Evolutionary conservation across 768 basidiomycete genomes (phyloP).

Genomic region (Pisolithus albus): DNA sequence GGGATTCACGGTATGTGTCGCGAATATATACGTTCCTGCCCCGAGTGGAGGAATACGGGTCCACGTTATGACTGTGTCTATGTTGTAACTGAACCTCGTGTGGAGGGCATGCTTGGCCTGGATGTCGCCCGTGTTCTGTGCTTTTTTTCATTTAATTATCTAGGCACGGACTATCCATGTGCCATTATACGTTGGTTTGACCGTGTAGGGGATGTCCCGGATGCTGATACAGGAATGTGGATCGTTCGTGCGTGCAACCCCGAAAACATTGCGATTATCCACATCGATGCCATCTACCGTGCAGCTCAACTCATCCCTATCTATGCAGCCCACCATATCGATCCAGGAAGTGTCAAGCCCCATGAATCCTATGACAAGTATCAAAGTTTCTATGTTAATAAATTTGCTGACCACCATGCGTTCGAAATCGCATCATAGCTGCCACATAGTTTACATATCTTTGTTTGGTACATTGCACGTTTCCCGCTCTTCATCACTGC

Average conservation of each 20-base stretch:
- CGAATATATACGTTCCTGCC: slow-evolving; percentile 17
- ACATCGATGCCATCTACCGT: slow-evolving; percentile 23
- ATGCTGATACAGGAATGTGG: slow-evolving; percentile 25
- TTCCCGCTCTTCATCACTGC: too few species aligned
- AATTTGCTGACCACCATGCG: slow-evolving; percentile 23
- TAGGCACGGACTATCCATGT: slow-evolving; percentile 11
- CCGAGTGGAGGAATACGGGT: slow-evolving; percentile 14
- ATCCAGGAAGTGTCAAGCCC: slow-evolving; percentile 9
- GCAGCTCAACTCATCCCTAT: slow-evolving; percentile 25
- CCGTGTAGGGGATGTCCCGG: slow-evolving; percentile 8
- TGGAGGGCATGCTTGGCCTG: slow-evolving; percentile 14
- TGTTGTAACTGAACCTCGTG: slow-evolving; percentile 7
- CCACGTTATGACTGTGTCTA: slow-evolving; percentile 18
- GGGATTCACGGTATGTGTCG: slow-evolving; percentile 18
- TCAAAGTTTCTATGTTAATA: slow-evolving; percentile 18
- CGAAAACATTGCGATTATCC: slow-evolving; percentile 9
- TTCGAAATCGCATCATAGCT: slow-evolving; percentile 17
- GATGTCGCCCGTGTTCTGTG: slow-evolving; percentile 11
- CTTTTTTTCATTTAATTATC: slow-evolving; percentile 19
- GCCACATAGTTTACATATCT: too few species aligned
- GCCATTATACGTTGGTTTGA: slow-evolving; percentile 20
- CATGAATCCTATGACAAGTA: slow-evolving; percentile 17
- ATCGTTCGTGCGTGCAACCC: slow-evolving; percentile 7
- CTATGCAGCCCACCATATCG: slow-evolving; percentile 9
- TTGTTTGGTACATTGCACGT: too few species aligned